Conservation (phyloP, 108 stramenopile species). For the Cyclotella atomus region DNA sequence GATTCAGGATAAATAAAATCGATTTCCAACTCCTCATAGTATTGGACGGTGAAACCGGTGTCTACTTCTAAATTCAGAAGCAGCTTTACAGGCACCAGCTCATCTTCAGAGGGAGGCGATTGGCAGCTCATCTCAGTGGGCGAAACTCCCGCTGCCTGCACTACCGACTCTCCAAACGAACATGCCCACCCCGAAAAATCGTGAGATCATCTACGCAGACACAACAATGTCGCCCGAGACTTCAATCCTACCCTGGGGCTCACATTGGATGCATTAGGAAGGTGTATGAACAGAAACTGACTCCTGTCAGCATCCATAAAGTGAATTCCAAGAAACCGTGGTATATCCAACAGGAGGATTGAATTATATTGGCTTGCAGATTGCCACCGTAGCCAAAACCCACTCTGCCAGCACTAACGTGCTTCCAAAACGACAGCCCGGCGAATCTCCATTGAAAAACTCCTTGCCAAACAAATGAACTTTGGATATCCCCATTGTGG, state of each 20-base stretch:
- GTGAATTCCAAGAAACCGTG: constrained; percentile 26
- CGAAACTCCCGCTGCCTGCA: constrained; percentile 14
- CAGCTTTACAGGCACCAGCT: constrained; percentile 8
- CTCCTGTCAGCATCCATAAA: constrained; percentile 16
- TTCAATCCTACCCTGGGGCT: constrained; percentile 7
- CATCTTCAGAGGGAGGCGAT: constrained; percentile 17
- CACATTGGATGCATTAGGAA: constrained; percentile 2
- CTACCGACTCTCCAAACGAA: constrained; percentile 11
- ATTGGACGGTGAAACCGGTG: constrained; percentile 26
- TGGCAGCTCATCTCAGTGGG: constrained; percentile 18
- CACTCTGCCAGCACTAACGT: constrained; percentile 16
- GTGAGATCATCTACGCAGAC: constrained; percentile 15
- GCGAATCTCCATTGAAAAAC: constrained; percentile 18
- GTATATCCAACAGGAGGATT: constrained; percentile 12
- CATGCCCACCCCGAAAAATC: constrained; percentile 22
- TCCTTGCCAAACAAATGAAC: constrained; percentile 25
- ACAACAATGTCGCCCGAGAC: constrained; percentile 1
- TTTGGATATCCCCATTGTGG: constrained; percentile 12
- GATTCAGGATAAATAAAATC: constrained; percentile 21
- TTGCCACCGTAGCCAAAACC: constrained; percentile 16
- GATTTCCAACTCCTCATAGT: constrained; percentile 23
- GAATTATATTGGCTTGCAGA: constrained; percentile 16
- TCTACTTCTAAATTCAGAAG: constrained; percentile 5
- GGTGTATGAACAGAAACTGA: constrained; percentile 12
- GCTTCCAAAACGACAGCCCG: constrained; percentile 38